Evolutionary conservation across 1,284 basidiomycete species (phyloP).

Genomic region (Amylostereum areolatum): DNA sequence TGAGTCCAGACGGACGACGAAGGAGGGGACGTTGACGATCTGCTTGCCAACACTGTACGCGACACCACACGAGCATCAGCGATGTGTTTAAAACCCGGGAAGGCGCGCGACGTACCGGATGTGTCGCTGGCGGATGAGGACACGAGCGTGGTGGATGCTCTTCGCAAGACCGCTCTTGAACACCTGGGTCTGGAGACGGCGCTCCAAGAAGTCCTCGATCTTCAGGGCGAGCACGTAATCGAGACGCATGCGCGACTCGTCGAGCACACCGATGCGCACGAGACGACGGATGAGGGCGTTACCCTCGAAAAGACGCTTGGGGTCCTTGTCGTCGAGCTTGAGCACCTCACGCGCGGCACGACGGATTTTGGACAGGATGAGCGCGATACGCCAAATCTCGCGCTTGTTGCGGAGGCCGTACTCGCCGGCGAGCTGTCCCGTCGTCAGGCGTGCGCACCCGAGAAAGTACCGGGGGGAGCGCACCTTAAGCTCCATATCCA

Average conservation of each 20-base stretch:
- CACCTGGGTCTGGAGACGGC: constrained; percentile 98
- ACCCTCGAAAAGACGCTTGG: constrained; percentile 99
- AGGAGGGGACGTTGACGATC: constrained; percentile 98
- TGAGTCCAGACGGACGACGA: constrained; percentile 95
- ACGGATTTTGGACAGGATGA: constrained; percentile 98
- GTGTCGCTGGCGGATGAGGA: constrained; percentile 95
- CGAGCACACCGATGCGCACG: constrained; percentile 99
- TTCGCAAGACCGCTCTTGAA: constrained; percentile 99
- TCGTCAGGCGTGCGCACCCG: no score
- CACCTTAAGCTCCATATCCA: constrained; percentile 99
- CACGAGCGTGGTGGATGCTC: constrained; percentile 98
- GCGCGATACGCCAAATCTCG: constrained; percentile 99
- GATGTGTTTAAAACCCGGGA: not conserved
- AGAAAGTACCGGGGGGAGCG: constrained; percentile 11
- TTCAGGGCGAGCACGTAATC: constrained; percentile 99
- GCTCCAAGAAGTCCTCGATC: constrained; percentile 99
- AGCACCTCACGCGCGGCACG: constrained; percentile 99
- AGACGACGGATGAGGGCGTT: constrained; percentile 99
- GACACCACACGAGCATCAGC: not conserved
- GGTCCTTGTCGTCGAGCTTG: constrained; percentile 99
- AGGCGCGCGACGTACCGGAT: constrained; percentile 62
- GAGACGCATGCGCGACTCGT: constrained; percentile 98
- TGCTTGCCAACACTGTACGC: constrained; percentile 89
- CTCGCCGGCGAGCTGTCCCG: constrained; percentile 98
- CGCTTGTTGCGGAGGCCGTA: constrained; percentile 99